These are phyloP conservation scores for Herpetomonas samuelpessoai DNA, from an alignment of 208 protist species.

Conservation along the genomic window DNA sequence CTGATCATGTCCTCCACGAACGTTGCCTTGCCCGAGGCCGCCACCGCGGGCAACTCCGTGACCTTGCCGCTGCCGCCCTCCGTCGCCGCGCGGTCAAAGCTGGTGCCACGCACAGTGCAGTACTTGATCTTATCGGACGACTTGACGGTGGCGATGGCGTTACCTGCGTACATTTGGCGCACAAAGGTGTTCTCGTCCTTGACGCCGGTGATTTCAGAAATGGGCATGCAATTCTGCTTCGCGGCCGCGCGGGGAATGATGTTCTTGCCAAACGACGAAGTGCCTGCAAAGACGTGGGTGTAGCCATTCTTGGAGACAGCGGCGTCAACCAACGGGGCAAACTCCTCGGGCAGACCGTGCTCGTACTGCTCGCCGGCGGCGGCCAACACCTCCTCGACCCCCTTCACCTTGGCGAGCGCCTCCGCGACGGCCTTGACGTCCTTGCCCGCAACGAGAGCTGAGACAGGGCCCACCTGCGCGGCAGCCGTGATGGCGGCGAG, in stretches of 20 bases:
- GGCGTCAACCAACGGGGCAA: conserved; percentile 55
- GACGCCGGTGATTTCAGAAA: conserved; percentile 93
- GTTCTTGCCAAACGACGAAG: conserved; percentile 94
- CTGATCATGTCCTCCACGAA: conserved; percentile 58
- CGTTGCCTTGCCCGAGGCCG: conserved; percentile 26
- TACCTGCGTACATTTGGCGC: conserved; percentile 97
- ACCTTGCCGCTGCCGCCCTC: conserved; percentile 45
- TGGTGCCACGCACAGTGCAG: conserved; percentile 94
- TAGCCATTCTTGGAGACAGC: conserved; percentile 61
- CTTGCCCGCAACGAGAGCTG: conserved; percentile 77
- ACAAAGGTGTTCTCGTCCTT: conserved; percentile 93
- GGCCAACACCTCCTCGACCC: conserved; percentile 78
- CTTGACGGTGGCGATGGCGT: conserved; percentile 95
- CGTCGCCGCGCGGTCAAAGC: conserved; percentile 62
- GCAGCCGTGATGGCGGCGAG: conserved; percentile 90
- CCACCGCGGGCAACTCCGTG: conserved; percentile 31
- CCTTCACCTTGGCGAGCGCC: conserved; percentile 62
- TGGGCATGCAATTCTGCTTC: conserved; percentile 81
- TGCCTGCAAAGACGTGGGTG: conserved; percentile 94
- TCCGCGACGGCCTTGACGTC: conserved; percentile 33
- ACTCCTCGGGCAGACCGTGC: conserved; percentile 84
- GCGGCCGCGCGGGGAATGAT: conserved; percentile 93
- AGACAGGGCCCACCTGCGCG: conserved; percentile 74
- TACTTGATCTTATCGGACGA: conserved; percentile 91
- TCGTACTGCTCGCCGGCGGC: conserved; percentile 64